Evolutionary conservation across 2,329 filamentous ascomycete genomes (phyloP).

Genomic region (Sphaerulina populicola): DNA sequence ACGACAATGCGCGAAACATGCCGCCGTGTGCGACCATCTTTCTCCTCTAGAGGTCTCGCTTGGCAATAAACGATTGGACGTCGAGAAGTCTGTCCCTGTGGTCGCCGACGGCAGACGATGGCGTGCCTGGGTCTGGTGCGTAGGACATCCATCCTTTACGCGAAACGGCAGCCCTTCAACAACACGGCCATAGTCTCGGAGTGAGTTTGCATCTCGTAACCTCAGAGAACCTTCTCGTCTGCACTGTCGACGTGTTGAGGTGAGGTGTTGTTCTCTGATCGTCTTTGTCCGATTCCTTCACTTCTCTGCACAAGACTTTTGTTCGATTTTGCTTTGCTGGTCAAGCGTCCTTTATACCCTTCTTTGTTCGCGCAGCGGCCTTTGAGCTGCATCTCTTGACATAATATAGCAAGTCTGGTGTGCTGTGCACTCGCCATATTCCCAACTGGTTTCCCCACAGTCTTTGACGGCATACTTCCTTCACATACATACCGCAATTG

Average conservation of each 20-base stretch:
- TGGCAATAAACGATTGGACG: slow-evolving; percentile 3
- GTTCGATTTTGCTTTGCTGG: slow-evolving; percentile 15
- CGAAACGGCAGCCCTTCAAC: background rate
- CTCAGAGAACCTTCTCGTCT: background rate
- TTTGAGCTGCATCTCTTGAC: slow-evolving; percentile 4
- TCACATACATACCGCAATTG: slow-evolving; percentile 6
- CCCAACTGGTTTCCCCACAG: slow-evolving; percentile 2
- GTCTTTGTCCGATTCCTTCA: slow-evolving; percentile 10
- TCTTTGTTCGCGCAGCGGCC: slow-evolving; percentile 5
- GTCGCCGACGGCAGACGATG: slow-evolving; percentile 2
- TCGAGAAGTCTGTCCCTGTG: background rate
- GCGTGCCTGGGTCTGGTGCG: background rate
- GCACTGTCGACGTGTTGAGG: background rate
- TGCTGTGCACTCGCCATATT: slow-evolving; percentile 10
- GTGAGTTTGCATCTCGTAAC: background rate
- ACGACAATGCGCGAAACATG: slow-evolving; percentile 2
- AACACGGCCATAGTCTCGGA: slow-evolving; percentile 5
- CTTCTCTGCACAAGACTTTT: slow-evolving; percentile 6
- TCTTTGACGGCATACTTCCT: slow-evolving; percentile 10
- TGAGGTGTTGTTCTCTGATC: background rate
- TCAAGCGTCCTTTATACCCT: slow-evolving; percentile 2
- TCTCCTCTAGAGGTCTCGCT: background rate
- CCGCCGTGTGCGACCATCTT: slow-evolving; percentile 2
- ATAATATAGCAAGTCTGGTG: slow-evolving; percentile 1
- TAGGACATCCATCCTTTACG: background rate